These are phyloP conservation scores for Orbilia oligospora DNA, from an alignment of 2,329 filamentous ascomycete genomes.

Conservation along the genomic window DNA sequence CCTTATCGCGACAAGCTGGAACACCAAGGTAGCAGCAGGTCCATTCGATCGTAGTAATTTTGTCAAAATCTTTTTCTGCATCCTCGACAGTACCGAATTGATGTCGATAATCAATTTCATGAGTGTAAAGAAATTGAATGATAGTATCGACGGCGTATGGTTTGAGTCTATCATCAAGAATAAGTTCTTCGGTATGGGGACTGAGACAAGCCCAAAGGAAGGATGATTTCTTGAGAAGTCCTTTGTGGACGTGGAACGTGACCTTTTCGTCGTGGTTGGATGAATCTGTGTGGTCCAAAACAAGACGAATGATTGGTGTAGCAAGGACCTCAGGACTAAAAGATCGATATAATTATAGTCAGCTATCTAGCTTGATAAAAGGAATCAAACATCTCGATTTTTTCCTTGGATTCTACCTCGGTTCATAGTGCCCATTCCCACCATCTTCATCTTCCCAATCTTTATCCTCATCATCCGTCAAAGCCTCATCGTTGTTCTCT, in stretches of 20 bases:
- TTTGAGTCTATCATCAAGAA: constrained; percentile 42
- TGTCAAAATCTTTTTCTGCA: constrained; percentile 34
- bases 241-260: constrained; percentile 38
- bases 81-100: constrained; percentile 47
- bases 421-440: not conserved
- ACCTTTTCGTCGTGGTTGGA: constrained; percentile 36
- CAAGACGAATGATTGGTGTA: constrained; percentile 38
- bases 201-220: constrained; percentile 20
- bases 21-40: constrained; percentile 48
- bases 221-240: constrained; percentile 22
- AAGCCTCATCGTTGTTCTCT: not conserved
- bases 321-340: constrained; percentile 35
- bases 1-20: not conserved
- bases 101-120: constrained; percentile 38
- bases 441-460: constrained; percentile 40
- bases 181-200: constrained; percentile 24
- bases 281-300: constrained; percentile 37
- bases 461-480: constrained; percentile 33
- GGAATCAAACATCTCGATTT: not conserved
- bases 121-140: constrained; percentile 42
- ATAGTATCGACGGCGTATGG: constrained; percentile 50
- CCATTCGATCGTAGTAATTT: constrained; percentile 45
- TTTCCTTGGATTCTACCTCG: constrained; percentile 14
- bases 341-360: not conserved
- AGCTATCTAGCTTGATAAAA: not conserved